phyloP scores from a whole-genome alignment of 345 rosid genomes.

The Eucalyptus shirleyi region DNA sequence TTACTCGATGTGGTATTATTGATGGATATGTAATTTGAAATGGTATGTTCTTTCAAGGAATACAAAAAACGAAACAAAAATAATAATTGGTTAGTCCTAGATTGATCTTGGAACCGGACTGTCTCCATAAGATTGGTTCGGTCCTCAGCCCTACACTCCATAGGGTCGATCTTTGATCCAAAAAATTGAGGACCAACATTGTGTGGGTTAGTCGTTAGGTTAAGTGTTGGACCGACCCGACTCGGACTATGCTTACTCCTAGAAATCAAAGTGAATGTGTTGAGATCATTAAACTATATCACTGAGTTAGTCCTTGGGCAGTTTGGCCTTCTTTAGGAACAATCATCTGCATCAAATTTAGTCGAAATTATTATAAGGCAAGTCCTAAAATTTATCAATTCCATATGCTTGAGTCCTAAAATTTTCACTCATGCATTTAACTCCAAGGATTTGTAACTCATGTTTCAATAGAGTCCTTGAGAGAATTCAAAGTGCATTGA shows the following conservation, averaged over 20 bases:
- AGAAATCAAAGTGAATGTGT: background rate
- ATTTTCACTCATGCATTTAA: background rate
- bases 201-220: too few relatives aligned
- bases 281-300: background rate
- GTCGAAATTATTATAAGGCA: background rate
- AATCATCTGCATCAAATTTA: background rate
- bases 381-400: background rate
- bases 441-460: background rate
- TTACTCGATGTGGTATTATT: too few relatives aligned
- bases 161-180: too few relatives aligned
- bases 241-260: accelerated
- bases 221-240: accelerated
- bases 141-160: accelerated
- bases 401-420: background rate
- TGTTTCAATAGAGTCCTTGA: background rate
- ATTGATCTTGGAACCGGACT: too few relatives aligned
- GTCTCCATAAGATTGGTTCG: too few relatives aligned
- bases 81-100: too few relatives aligned
- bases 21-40: too few relatives aligned
- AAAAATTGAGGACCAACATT: too few relatives aligned
- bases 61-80: too few relatives aligned
- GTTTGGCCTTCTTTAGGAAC: background rate
- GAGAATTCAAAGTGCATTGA: background rate
- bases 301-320: background rate
- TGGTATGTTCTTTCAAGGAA: too few relatives aligned